Percentiles rank a stretch among this genome's conserved stretches.
These are phyloP conservation scores for Thielaviopsis musarum DNA, from an alignment of 2,329 filamentous ascomycete species.

Conservation along the genomic window DNA sequence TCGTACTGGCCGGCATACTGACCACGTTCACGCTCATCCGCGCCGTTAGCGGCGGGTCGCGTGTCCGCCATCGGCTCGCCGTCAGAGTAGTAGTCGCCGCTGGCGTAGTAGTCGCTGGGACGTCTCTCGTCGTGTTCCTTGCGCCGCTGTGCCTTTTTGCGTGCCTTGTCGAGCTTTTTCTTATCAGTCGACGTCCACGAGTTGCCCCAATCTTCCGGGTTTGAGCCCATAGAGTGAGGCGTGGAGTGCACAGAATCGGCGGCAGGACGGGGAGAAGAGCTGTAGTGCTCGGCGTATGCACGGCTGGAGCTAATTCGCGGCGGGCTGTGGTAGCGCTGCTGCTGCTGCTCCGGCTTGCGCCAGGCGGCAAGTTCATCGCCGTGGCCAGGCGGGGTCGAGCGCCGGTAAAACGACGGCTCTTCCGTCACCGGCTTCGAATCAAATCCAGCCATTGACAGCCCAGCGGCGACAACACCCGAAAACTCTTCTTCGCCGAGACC, in stretches of 20 bases:
- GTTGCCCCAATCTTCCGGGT: not conserved
- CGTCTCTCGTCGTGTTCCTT: not conserved
- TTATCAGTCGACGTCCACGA: not conserved
- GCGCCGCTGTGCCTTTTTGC: not conserved
- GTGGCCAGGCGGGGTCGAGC: constrained; percentile 1
- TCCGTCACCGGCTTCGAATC: not conserved
- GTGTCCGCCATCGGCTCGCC: not conserved
- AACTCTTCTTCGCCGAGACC: constrained; percentile 5
- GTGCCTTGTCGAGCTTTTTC: not conserved
- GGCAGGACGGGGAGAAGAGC: not conserved
- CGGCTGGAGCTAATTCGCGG: not conserved
- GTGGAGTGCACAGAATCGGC: not conserved
- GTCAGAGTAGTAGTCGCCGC: not conserved
- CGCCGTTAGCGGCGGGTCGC: too few species aligned
- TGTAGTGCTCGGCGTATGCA: not conserved
- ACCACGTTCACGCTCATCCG: too few species aligned
- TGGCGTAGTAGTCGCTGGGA: not conserved
- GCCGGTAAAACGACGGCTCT: constrained; percentile 5
- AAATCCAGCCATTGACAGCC: constrained; percentile 3
- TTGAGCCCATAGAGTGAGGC: not conserved
- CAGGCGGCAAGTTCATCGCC: constrained; percentile 1
- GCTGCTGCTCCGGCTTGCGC: not conserved
- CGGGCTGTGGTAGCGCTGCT: not conserved
- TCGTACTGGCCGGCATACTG: too few species aligned
- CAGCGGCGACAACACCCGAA: constrained; percentile 5